Evolutionary conservation across 345 rosid species (phyloP), one percentile per base, ranked within the genome.

Genomic region (Gossypium bickii): DNA sequence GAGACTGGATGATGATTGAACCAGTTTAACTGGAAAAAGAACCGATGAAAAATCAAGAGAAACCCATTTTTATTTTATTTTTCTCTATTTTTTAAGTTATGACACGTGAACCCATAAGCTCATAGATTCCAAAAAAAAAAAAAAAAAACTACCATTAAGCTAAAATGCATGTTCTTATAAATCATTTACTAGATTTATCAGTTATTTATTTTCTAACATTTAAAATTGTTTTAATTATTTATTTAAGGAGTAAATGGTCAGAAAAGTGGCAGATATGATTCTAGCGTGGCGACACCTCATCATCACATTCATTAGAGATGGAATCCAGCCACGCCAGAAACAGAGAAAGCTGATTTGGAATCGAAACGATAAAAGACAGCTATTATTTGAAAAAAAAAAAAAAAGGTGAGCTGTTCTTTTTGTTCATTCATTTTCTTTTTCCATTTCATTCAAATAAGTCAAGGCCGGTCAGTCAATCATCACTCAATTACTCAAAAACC

Each of bases 221-320:
- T 18, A 18, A 56, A 56, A 56, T 56, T 56, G 20, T 56, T 56
- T 56, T 48, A 48, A 48, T 12, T 43, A 4, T 34, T 10, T 58
- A 12, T 10, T 10, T 24, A 58, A 58, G 29, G 38, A 22, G 63
- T 15, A 58, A 58, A 49, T 8, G 24, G 9, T 15, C 43, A 24
- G 71, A 15, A 13, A 16, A 17, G 45, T 51, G 72, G 72, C 15
- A 17, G 59, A 29, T 69, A 51, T 27, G 59, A 27, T 51, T 68
- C 44, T 27, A 51, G 87, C 78, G 81, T 70, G 86, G 87, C 78
- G 80, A 83, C 89, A 87, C 79, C 76, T 87, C 88, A 83, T 81
- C 81, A 27, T 73, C 62, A 8, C 63, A 70, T 73, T 51, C 72
- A 69, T 43, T 4, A 59, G 58, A 24, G 24, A 49, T 52, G 56